Base-by-base conservation (phyloP, 129 eudicot species). In the Centella asiatica region DNA sequence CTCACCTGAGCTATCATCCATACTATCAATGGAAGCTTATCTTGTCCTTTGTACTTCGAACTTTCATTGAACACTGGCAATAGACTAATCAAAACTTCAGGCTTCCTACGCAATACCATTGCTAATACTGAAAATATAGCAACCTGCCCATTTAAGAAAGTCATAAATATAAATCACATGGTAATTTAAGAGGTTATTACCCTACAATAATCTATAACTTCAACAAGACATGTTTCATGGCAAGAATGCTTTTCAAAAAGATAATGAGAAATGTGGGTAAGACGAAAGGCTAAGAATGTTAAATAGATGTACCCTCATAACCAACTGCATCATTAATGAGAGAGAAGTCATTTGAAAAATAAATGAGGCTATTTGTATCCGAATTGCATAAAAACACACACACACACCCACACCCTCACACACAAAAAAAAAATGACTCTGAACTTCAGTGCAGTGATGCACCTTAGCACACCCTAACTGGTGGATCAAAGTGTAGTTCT, bases 1-100 rank as follows among this genome's bases (percentile, higher is more conserved):
- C 64, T 77, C 53, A 92, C 98, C 96, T 92, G 98, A 80, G 83
- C 78, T 57, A 82, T 74, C 84, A 84, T 82, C 98, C 98, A 92
- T 48, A 74, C 82, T 22, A 92, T 60, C 22, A 92, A 58, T 56
- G 88, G 85, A 71, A 92, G 98, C 74, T 87, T 92, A 76, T 87
- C 94, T 72, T 84, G 98, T 57, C 98, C 98, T 71, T 84, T 94
- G 68, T 92, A 87, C 87, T 84, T 92, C 4, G 85, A 42, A 52
- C 82, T 76, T 33, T 81, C 94, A 69, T 83, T 82, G 76, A 92
- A 63, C 25, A 75, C 78, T 31, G 90, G 78, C 72, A 87, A 68
- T 42, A 74, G 22, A 69, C 71, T 77, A 39, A 84, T 69, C 22
- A 92, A 56, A 46, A 75, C 88, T 76, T 92, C 96, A 4, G 98